Evolutionary conservation across 306 rosid species (phyloP).

Genomic region (Sindora glabra): DNA sequence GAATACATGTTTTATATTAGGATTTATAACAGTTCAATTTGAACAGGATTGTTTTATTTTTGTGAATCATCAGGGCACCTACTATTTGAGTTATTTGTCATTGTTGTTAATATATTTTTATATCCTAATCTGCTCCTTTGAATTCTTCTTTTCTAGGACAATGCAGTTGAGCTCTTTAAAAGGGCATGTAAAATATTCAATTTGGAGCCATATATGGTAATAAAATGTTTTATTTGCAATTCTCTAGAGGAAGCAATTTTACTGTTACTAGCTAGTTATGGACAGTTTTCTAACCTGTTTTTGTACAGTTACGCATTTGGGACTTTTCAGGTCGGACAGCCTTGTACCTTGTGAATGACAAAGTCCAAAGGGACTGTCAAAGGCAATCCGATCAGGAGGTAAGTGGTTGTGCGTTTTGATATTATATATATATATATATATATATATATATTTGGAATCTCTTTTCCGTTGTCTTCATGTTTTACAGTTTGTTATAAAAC

Average conservation of each 20-base stretch:
- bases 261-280: constrained; percentile 19
- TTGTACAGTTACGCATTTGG: constrained; percentile 80
- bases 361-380: constrained; percentile 42
- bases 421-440: neutral
- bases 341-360: constrained; percentile 37
- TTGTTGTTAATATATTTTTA: neutral
- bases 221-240: constrained; percentile 12
- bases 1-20: neutral
- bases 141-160: constrained; percentile 54
- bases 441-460: constrained; percentile 1
- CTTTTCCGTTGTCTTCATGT: neutral
- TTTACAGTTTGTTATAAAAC: neutral
- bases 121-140: constrained; percentile 9
- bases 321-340: constrained; percentile 83
- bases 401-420: constrained; percentile 9
- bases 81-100: no score
- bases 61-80: neutral
- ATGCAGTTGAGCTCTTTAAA: constrained; percentile 63
- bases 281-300: constrained; percentile 16
- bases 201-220: constrained; percentile 84
- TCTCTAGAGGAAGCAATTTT: no score
- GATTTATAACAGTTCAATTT: neutral
- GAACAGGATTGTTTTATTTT: neutral
- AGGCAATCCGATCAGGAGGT: constrained; percentile 80
- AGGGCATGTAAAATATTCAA: constrained; percentile 90